Evolutionary conservation across 179 eudicot species (phyloP).

Genomic region (Actinidia chinensis): DNA sequence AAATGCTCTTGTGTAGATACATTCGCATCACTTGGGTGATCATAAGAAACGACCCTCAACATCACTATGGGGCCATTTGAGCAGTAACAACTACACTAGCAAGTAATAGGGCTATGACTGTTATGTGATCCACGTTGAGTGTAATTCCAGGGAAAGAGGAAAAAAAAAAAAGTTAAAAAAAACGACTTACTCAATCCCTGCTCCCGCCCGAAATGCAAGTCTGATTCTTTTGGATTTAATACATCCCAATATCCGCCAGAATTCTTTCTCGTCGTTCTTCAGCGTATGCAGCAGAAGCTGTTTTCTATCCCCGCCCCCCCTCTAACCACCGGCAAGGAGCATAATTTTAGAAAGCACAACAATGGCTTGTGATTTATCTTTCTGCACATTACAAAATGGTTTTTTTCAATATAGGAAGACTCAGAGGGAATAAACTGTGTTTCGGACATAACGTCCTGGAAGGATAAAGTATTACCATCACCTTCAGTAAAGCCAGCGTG

Average conservation of each 20-base stretch:
- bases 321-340: slow-evolving; percentile 80
- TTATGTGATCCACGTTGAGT: neutral
- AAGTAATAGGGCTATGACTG: too few species aligned
- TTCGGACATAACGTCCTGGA: neutral
- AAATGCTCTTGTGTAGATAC: neutral
- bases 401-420: neutral
- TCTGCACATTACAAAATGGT: slow-evolving; percentile 41
- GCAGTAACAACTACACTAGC: slow-evolving; percentile 3
- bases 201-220: slow-evolving; percentile 92
- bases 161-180: neutral
- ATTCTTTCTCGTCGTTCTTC: slow-evolving; percentile 60
- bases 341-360: slow-evolving; percentile 79
- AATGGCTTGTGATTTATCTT: slow-evolving; percentile 66
- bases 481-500: slow-evolving; percentile 98
- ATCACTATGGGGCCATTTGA: too few species aligned
- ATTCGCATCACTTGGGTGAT: neutral
- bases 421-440: slow-evolving; percentile 1
- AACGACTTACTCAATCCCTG: slow-evolving; percentile 98
- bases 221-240: slow-evolving; percentile 65
- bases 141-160: neutral
- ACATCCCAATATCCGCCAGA: slow-evolving; percentile 67
- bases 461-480: slow-evolving; percentile 23
- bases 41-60: too few species aligned
- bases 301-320: slow-evolving; percentile 76
- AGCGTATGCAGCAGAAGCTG: slow-evolving; percentile 65